phyloP scores from a whole-genome alignment of 257 asterid genomes.

The Ophiorrhiza pumila region DNA sequence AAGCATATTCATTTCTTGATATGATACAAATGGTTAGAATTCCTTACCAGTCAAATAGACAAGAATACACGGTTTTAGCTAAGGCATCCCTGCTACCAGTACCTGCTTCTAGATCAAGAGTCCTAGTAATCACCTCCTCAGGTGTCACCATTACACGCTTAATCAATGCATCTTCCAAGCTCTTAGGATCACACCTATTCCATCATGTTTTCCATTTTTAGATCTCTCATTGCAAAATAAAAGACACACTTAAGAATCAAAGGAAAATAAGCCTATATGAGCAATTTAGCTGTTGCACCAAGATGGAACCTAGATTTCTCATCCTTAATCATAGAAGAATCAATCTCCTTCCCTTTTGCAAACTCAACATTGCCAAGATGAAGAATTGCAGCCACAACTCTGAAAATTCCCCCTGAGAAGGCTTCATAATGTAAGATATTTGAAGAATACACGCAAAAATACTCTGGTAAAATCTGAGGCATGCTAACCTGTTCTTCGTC shows the following conservation, averaged over 20 bases:
- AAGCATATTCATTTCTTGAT: not conserved
- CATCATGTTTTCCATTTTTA: slow-evolving; percentile 27
- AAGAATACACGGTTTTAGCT: slow-evolving; percentile 85
- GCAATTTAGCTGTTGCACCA: slow-evolving; percentile 74
- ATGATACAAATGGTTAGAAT: not conserved
- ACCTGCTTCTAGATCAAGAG: slow-evolving; percentile 93
- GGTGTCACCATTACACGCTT: slow-evolving; percentile 98
- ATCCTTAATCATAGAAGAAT: slow-evolving; percentile 93
- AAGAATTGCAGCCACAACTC: slow-evolving; percentile 93
- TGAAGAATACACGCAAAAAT: slow-evolving; percentile 14
- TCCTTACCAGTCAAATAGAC: slow-evolving; percentile 82
- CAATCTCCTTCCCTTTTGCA: slow-evolving; percentile 89
- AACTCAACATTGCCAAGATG: slow-evolving; percentile 96
- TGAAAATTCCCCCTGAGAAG: slow-evolving; percentile 81
- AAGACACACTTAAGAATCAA: slow-evolving; percentile 10
- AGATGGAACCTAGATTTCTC: slow-evolving; percentile 91
- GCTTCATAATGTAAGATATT: slow-evolving; percentile 19
- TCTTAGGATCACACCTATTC: slow-evolving; percentile 86
- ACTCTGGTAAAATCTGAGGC: slow-evolving; percentile 18
- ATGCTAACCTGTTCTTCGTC: slow-evolving; percentile 86
- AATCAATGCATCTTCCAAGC: slow-evolving; percentile 91
- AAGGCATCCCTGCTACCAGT: slow-evolving; percentile 95
- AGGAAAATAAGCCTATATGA: slow-evolving; percentile 50
- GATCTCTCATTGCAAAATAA: slow-evolving; percentile 5
- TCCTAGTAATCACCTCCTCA: slow-evolving; percentile 89